phyloP scores from a whole-genome alignment of 2,329 filamentous ascomycete genomes.

The Lithohypha guttulata region DNA sequence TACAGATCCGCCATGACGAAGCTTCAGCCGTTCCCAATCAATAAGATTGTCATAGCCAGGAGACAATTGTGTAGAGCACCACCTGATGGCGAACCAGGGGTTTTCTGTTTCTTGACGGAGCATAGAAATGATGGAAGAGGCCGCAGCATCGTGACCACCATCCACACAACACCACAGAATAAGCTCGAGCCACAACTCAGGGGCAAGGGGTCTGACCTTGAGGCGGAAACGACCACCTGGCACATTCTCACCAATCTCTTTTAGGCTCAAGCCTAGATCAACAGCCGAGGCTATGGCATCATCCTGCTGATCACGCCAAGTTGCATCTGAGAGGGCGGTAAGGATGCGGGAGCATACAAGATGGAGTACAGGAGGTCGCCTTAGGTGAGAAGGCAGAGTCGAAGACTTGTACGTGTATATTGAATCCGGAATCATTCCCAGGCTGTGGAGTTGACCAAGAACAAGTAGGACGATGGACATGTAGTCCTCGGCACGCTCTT shows the following conservation, averaged over 20 bases:
- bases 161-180: constrained; percentile 42
- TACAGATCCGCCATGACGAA: constrained; percentile 11
- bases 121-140: constrained; percentile 29
- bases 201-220: constrained; percentile 34
- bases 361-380: constrained; percentile 35
- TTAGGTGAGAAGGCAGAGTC: constrained; percentile 23
- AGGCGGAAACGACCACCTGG: constrained; percentile 32
- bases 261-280: constrained; percentile 23
- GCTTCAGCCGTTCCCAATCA: constrained; percentile 14
- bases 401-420: constrained; percentile 32
- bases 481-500: constrained; percentile 27
- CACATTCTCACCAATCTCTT: constrained; percentile 24
- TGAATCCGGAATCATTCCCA: constrained; percentile 32
- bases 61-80: constrained; percentile 19
- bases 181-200: constrained; percentile 40
- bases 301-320: constrained; percentile 33
- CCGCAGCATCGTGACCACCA: constrained; percentile 33
- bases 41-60: constrained; percentile 7
- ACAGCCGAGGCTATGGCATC: constrained; percentile 28
- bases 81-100: constrained; percentile 34
- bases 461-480: constrained; percentile 37
- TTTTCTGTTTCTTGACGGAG: constrained; percentile 24
- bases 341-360: constrained; percentile 36
- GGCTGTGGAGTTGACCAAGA: constrained; percentile 36
- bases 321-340: constrained; percentile 37